Evolutionary conservation across 2,329 filamentous ascomycete genomes (phyloP), one percentile per base, ranked within the genome.

Genomic region (Neurospora sp.): DNA sequence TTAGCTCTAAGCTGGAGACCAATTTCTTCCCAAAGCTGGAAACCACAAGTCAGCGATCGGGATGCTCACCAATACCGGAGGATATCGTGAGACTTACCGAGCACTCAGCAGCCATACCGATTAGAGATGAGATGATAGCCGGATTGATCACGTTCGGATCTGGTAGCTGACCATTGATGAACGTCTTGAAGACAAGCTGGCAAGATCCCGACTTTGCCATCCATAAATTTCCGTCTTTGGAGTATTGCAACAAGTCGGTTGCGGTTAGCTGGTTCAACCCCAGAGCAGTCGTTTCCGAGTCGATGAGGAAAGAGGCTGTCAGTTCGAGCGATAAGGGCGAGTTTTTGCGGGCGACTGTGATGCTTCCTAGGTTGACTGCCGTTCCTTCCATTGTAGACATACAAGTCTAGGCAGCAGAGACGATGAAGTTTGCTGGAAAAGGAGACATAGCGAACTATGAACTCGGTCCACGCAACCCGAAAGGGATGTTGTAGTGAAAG

Each of bases 121-220:
- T 66, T 33, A 74, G 15, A 17, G 65, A 66, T 8, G 68, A 66
- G 19, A 71, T 57, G 19, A 70, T 38, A n/a, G 17, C 46, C 11
- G 68, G 67, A 12, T 72, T 41, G 43, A 72, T 46, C 2, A 11
- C 39, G 1, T 11, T 28, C 19, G n/a, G n/a, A 10, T 67, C 70
- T 1, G 69, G 66, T 2, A 65, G 17, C 8, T 67, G 65, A 2
- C 39, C 71, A 15, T 74, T 73, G 33, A 75, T n/a, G n/a, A 69
- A 15, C 6, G 70, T 72, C 62, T 33, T 33, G 28, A 76, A 66
- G 4, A 75, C 70, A n/a, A 76, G 39, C 57, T 66, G 70, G 65
- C 74, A 76, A 41, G 72, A 73, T 8, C 74, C 72, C 12, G 73
- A 72, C 67, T 75, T 75, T 0, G 75, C 70, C 38, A 76, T 70